Percentiles rank a stretch among this genome's conserved stretches.
Conservation (phyloP, 495 filamentous ascomycete genomes). For the Tirmania nivea region DNA sequence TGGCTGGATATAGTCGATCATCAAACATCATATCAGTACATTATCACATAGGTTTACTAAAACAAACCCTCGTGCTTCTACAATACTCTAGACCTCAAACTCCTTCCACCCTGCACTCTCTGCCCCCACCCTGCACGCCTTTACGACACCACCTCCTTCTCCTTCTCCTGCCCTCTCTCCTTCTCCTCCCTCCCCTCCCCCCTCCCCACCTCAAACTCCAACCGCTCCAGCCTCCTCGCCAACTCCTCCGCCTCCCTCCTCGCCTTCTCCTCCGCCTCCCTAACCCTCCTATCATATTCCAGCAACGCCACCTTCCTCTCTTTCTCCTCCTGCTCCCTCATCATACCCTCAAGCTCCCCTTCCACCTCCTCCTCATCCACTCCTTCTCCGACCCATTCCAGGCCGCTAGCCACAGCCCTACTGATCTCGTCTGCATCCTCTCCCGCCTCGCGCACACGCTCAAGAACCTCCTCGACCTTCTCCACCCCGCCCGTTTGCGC, state of each 20-base stretch:
- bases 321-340: slow-evolving; percentile 30
- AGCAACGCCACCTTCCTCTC: slow-evolving; percentile 26
- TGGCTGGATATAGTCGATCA: too few relatives aligned
- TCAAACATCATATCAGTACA: too few relatives aligned
- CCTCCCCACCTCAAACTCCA: slow-evolving; percentile 14
- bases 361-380: slow-evolving; percentile 39
- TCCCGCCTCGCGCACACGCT: slow-evolving; percentile 59
- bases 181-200: slow-evolving; percentile 16
- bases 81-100: too few relatives aligned
- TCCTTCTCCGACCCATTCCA: slow-evolving; percentile 34
- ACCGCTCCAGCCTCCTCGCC: slow-evolving; percentile 21
- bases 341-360: slow-evolving; percentile 59
- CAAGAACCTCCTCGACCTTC: slow-evolving; percentile 51
- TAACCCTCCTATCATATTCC: slow-evolving; percentile 3
- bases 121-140: too few relatives aligned
- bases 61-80: too few relatives aligned
- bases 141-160: too few relatives aligned
- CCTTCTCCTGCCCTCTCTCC: slow-evolving; percentile 4
- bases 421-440: slow-evolving; percentile 61
- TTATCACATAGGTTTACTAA: too few relatives aligned
- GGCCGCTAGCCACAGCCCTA: slow-evolving; percentile 23
- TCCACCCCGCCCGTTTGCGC: slow-evolving; percentile 54
- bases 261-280: slow-evolving; percentile 19
- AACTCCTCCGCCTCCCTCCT: slow-evolving; percentile 22
- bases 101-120: too few relatives aligned